Evolutionary conservation across 495 filamentous ascomycete genomes (phyloP).

Genomic region (Tetracladium marchalianum): DNA sequence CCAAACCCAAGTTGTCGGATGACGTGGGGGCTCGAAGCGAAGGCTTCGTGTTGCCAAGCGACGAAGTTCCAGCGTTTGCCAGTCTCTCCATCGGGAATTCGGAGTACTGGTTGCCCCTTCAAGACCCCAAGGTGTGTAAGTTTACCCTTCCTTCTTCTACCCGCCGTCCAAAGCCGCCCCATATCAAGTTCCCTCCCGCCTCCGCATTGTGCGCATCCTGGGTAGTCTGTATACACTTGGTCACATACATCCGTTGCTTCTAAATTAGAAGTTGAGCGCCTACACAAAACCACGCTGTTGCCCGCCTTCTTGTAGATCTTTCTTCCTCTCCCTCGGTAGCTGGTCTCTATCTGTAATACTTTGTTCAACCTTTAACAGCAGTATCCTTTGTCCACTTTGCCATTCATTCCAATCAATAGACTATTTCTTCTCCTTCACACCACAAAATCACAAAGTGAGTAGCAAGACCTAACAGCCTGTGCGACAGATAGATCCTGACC

Average conservation of each 20-base stretch:
- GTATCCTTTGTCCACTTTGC: slow-evolving; percentile 3
- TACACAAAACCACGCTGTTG: slow-evolving; percentile 41
- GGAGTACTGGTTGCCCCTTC: not conserved
- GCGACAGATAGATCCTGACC: slow-evolving; percentile 13
- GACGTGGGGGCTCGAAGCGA: slow-evolving; percentile 16
- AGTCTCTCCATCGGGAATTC: slow-evolving; percentile 34
- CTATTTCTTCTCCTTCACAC: slow-evolving; percentile 5
- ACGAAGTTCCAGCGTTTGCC: slow-evolving; percentile 27
- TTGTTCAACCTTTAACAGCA: not conserved
- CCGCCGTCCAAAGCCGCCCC: no score
- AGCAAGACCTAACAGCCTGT: not conserved
- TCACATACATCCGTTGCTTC: slow-evolving; percentile 3
- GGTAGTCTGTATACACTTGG: no score
- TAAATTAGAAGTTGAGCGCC: slow-evolving; percentile 27
- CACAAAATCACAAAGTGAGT: slow-evolving; percentile 7
- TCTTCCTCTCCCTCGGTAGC: slow-evolving; percentile 36
- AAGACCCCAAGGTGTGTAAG: no score
- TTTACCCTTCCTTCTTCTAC: no score
- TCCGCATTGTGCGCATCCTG: no score
- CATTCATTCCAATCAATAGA: slow-evolving; percentile 9
- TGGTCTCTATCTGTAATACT: slow-evolving; percentile 40
- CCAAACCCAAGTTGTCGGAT: slow-evolving; percentile 9
- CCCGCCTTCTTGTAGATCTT: slow-evolving; percentile 25
- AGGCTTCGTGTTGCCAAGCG: slow-evolving; percentile 23
- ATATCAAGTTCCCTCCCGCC: no score